Conservation (phyloP, 257 asterid genomes). For the Solanum pennellii region DNA sequence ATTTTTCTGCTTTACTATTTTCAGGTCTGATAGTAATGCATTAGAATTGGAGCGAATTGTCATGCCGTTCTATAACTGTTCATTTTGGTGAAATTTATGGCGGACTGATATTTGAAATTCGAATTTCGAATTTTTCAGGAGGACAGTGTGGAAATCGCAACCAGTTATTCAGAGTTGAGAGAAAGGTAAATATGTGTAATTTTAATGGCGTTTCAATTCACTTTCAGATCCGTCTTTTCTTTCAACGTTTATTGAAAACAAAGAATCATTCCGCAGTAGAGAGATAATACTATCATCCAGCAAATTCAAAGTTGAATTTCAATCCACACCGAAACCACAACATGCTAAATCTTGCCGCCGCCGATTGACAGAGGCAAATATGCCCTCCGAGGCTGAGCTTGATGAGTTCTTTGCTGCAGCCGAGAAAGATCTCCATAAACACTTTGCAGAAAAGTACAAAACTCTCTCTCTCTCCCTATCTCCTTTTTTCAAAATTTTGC, state of each 20-base stretch:
- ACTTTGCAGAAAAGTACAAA: constrained; percentile 37
- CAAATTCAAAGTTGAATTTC: constrained; percentile 22
- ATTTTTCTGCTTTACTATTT: not conserved
- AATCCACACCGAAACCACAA: constrained; percentile 16
- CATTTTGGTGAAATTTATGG: not conserved
- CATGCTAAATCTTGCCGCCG: constrained; percentile 11
- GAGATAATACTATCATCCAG: constrained; percentile 19
- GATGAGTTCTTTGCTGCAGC: constrained; percentile 51
- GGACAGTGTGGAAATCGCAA: constrained; percentile 15
- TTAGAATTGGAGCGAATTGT: not conserved
- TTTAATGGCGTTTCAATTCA: not conserved
- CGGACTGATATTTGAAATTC: not conserved
- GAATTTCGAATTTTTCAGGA: constrained; percentile 23
- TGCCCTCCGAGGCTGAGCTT: constrained; percentile 41
- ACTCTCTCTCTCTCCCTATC: not conserved
- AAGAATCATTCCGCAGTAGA: constrained; percentile 18
- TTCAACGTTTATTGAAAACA: not conserved
- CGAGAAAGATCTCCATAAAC: constrained; percentile 32
- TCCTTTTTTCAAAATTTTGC: not conserved
- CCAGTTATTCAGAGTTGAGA: constrained; percentile 15
- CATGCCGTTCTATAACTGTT: not conserved
- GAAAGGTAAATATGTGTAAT: constrained; percentile 21
- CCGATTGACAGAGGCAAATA: constrained; percentile 7
- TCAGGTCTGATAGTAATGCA: not conserved
- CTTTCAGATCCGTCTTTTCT: not conserved